Evolutionary conservation across 306 rosid genomes (phyloP), one percentile per base, ranked within the genome.

Genomic region (Nissolia schottii): DNA sequence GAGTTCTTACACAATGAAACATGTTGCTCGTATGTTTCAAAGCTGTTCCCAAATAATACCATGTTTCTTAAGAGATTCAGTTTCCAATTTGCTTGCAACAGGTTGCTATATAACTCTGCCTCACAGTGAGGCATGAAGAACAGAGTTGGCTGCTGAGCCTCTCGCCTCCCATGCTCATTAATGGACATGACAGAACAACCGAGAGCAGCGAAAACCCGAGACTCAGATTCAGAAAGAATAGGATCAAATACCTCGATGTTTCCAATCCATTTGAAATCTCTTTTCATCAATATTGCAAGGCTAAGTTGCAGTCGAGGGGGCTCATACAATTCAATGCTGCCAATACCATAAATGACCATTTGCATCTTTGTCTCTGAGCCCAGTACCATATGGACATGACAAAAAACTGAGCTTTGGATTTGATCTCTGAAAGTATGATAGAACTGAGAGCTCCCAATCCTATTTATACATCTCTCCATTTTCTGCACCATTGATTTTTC

Each of bases 91-190:
- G 82, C 93, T 59, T 38, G 88, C 82, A 93, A 79, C 43, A 90
- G 89, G 83, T 90, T 93, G 84, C 83, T 80, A 50, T 93, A 93
- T 71, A 93, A 68, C 82, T 76, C 88, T 9, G 92, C 93, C 75
- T 88, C 97, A 49, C 93, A 90, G 70, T 90, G 97, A 8, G 98
- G 97, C 98, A 93, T 90, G 79, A 87, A 88, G 83, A 88, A 90
- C 81, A 88, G 1, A 0, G 88, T 88, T 40, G 93, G 87, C 68
- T 79, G 81, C 16, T 57, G 1, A 0, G 86, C 96, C 74, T 77
- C 72, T 43, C 96, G 86, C 75, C 83, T 76, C 1, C 96, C 97
- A 35, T 85, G 87, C 82, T 93, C 96, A 6, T 93, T 90, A 34
- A 84, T 15, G 1, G 92, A 79, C 34, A 88, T 71, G 64, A 88